Conservation (phyloP, 208 protist genomes). For the Polymyxa betae region DNA sequence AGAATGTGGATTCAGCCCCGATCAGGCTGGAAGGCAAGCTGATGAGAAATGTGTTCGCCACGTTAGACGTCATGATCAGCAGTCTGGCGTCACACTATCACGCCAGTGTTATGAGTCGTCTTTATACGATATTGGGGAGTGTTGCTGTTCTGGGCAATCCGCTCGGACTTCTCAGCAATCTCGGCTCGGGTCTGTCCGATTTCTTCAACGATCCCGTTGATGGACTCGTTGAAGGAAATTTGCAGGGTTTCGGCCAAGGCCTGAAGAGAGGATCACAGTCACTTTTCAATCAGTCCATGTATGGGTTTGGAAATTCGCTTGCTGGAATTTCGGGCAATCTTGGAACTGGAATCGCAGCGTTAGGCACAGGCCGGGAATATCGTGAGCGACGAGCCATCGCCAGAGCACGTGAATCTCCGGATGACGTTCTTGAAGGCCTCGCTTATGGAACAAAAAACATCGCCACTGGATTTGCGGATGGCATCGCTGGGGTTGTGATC, state of each 20-base stretch:
- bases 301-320: conserved; percentile 14
- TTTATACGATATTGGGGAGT: neutral
- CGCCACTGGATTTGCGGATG: neutral
- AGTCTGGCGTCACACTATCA: conserved; percentile 34
- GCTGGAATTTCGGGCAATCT: conserved; percentile 39
- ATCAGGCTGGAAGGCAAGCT: conserved; percentile 33
- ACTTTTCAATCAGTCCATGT: conserved; percentile 24
- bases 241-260: neutral
- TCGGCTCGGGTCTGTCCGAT: conserved; percentile 43
- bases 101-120: conserved; percentile 16
- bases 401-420: neutral
- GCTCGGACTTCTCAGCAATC: conserved; percentile 17
- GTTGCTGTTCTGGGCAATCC: conserved; percentile 51
- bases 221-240: conserved; percentile 25
- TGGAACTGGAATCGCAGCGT: conserved; percentile 17
- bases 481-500: conserved; percentile 22
- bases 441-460: conserved; percentile 32
- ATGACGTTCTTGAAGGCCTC: conserved; percentile 47
- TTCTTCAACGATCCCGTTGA: conserved; percentile 53
- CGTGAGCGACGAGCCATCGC: neutral
- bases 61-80: neutral
- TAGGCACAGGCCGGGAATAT: conserved; percentile 26
- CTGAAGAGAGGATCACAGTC: conserved; percentile 36
- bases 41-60: conserved; percentile 45
- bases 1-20: conserved; percentile 23